Conservation (phyloP, 495 filamentous ascomycete species). For the Aspergillus sclerotioniger region DNA sequence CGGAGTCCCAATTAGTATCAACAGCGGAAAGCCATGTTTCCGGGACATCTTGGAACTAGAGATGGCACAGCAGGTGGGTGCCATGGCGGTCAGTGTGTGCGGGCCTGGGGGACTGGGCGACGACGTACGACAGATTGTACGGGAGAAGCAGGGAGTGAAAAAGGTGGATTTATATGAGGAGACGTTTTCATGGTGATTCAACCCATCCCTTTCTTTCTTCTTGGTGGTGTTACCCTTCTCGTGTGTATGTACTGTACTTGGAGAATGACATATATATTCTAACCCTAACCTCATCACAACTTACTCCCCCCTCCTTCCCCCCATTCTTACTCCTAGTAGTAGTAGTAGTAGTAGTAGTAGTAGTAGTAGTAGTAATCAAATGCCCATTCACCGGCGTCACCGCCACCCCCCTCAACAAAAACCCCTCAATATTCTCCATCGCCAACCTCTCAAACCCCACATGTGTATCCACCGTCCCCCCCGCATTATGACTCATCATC, state of each 20-base stretch:
- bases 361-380: no score
- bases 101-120: constrained; percentile 45
- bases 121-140: constrained; percentile 40
- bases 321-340: no score
- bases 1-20: constrained; percentile 30
- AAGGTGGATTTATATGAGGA: constrained; percentile 45
- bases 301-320: constrained; percentile 11
- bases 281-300: no score
- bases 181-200: constrained; percentile 46
- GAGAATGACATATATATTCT: no score
- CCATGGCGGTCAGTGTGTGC: constrained; percentile 47
- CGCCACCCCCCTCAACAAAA: constrained; percentile 51
- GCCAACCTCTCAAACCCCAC: constrained; percentile 69
- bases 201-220: no score
- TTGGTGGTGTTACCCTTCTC: no score
- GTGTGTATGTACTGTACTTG: no score
- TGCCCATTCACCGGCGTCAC: constrained; percentile 67
- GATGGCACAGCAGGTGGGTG: constrained; percentile 39
- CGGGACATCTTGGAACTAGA: constrained; percentile 33
- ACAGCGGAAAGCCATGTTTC: constrained; percentile 36
- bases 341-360: no score
- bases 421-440: constrained; percentile 69
- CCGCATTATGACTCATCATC: constrained; percentile 69
- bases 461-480: constrained; percentile 68
- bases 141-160: constrained; percentile 33